Percentiles rank a stretch among this genome's conserved stretches.
Evolutionary conservation across 2,329 filamentous ascomycete species (phyloP).

Genomic region (Colletotrichum lentis): DNA sequence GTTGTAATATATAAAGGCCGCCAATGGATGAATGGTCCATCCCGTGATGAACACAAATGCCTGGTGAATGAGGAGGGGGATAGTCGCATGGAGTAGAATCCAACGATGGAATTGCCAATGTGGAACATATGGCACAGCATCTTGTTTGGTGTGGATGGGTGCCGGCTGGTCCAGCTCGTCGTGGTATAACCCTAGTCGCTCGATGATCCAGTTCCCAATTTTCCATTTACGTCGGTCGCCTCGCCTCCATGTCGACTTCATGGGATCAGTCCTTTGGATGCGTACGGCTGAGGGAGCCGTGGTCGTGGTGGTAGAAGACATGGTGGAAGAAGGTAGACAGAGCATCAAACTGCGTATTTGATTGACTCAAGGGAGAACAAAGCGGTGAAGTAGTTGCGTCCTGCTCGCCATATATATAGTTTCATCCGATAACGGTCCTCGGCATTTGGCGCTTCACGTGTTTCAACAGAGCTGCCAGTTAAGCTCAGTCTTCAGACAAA

Average conservation of each 20-base stretch:
- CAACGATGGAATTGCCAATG: constrained; percentile 50
- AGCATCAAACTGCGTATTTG: too few species aligned
- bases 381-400: neutral
- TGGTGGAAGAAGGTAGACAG: neutral
- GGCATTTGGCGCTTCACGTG: constrained; percentile 30
- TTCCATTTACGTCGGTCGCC: constrained; percentile 45
- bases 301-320: neutral
- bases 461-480: neutral
- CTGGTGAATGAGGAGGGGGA: constrained; percentile 51
- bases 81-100: constrained; percentile 50
- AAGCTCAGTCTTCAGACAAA: constrained; percentile 28
- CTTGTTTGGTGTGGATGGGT: constrained; percentile 51
- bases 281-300: neutral
- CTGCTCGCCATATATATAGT: constrained; percentile 12
- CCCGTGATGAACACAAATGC: constrained; percentile 45
- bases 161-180: constrained; percentile 44
- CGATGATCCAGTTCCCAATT: constrained; percentile 45
- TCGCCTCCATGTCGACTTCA: constrained; percentile 52
- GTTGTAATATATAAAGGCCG: constrained; percentile 50
- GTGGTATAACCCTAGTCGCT: constrained; percentile 45
- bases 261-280: constrained; percentile 46
- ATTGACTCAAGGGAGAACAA: too few species aligned
- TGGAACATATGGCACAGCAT: constrained; percentile 51
- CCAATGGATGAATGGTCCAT: constrained; percentile 44
- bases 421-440: constrained; percentile 22